Evolutionary conservation across 2,329 filamentous ascomycete species (phyloP).

Genomic region (Geoglossum cookeanum): DNA sequence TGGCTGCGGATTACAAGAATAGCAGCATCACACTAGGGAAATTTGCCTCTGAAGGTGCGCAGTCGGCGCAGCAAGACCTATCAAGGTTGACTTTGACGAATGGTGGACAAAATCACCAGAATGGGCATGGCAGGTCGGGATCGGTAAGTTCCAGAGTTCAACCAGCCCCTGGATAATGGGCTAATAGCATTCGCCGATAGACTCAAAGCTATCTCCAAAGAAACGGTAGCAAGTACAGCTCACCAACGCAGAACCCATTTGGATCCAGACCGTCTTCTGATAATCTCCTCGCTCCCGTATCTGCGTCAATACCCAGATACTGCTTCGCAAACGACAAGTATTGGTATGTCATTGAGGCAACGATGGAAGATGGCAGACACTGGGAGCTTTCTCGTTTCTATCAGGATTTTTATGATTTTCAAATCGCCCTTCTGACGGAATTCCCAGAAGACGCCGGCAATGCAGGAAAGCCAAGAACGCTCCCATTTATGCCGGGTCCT

Average conservation of each 20-base stretch:
- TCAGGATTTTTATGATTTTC: slow-evolving; percentile 97
- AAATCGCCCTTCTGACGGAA: slow-evolving; percentile 79
- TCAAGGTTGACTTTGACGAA: slow-evolving; percentile 62
- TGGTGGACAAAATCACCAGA: slow-evolving; percentile 2
- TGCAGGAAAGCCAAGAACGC: slow-evolving; percentile 46
- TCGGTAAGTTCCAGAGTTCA: background rate
- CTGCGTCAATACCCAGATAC: slow-evolving; percentile 75
- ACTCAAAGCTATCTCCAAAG: slow-evolving; percentile 19
- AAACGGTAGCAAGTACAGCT: slow-evolving; percentile 16
- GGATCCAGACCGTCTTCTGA: slow-evolving; percentile 1
- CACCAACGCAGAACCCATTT: slow-evolving; percentile 18
- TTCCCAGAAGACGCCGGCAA: slow-evolving; percentile 90
- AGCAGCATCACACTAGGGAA: slow-evolving; percentile 93
- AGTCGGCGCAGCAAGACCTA: slow-evolving; percentile 32
- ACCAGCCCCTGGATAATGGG: background rate
- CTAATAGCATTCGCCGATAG: slow-evolving; percentile 1
- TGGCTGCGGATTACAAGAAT: slow-evolving; percentile 98
- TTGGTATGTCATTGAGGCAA: slow-evolving; percentile 91
- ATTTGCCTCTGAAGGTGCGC: slow-evolving; percentile 41
- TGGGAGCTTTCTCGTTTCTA: slow-evolving; percentile 94
- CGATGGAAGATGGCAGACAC: slow-evolving; percentile 72
- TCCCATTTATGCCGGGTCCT: slow-evolving; percentile 95
- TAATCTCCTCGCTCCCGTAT: slow-evolving; percentile 50
- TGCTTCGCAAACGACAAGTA: slow-evolving; percentile 96
- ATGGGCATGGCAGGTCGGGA: background rate